Conservation (phyloP, 768 basidiomycete genomes). For the Kwoniella newhampshirensis region DNA sequence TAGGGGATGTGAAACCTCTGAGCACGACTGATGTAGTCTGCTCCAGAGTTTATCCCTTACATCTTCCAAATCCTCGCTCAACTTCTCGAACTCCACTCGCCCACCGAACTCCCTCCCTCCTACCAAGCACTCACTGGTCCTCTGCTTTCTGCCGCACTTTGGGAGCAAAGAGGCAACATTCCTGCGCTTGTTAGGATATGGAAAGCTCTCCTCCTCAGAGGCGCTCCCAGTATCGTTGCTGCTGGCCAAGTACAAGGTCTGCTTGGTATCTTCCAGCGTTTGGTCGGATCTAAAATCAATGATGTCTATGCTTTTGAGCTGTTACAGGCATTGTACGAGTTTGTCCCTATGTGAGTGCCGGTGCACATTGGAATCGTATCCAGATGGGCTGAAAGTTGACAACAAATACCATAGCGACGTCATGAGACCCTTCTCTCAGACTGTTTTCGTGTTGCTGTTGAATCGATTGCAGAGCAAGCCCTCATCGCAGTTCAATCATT, state of each 20-base stretch:
- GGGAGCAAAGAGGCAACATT: conserved; percentile 92
- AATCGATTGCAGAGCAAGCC: conserved; percentile 84
- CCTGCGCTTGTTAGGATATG: conserved; percentile 88
- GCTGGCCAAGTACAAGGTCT: conserved; percentile 73
- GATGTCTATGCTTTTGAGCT: conserved; percentile 91
- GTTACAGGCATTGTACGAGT: conserved; percentile 69
- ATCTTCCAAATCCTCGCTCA: conserved; percentile 95
- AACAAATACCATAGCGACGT: conserved; percentile 57
- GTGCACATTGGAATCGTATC: not conserved
- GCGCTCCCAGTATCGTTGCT: conserved; percentile 65
- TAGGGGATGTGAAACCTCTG: not conserved
- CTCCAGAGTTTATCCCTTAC: conserved; percentile 90
- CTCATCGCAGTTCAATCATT: conserved; percentile 81
- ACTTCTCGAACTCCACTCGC: conserved; percentile 79
- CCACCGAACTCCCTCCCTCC: conserved; percentile 63
- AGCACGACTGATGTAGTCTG: not conserved
- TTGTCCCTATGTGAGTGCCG: conserved; percentile 70
- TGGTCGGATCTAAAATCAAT: conserved; percentile 80
- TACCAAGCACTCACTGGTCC: conserved; percentile 79
- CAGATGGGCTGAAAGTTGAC: no score
- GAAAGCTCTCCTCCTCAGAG: conserved; percentile 75
- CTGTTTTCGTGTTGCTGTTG: conserved; percentile 68
- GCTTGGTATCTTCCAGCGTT: conserved; percentile 85
- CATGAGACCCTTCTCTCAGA: conserved; percentile 72
- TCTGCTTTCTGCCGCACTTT: conserved; percentile 77